phyloP scores from a whole-genome alignment of 2,329 filamentous ascomycete genomes.

The Lithohypha guttulata region DNA sequence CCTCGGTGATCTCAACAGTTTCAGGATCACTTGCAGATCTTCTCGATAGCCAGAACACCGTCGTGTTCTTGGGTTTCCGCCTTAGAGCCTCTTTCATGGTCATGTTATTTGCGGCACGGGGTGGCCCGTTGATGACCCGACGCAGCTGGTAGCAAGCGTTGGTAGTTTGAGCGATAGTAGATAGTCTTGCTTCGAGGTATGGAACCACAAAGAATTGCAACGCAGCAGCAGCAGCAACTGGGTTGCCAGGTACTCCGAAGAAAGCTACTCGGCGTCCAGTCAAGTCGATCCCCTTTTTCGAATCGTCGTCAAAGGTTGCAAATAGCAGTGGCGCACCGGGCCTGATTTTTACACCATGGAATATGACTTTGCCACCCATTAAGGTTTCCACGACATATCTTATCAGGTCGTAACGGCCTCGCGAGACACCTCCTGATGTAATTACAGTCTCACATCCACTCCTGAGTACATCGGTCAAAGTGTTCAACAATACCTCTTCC shows the following conservation, averaged over 20 bases:
- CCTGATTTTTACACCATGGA: constrained; percentile 24
- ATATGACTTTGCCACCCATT: constrained; percentile 20
- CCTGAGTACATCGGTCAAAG: constrained; percentile 6
- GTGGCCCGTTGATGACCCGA: too few relatives aligned
- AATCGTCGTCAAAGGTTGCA: constrained; percentile 15
- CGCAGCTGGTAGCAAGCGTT: too few relatives aligned
- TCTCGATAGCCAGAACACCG: constrained; percentile 9
- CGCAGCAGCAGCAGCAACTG: constrained; percentile 24
- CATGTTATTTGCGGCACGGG: too few relatives aligned
- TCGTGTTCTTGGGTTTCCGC: constrained; percentile 6
- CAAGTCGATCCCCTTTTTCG: background rate
- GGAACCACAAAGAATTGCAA: constrained; percentile 24
- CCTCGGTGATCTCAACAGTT: background rate
- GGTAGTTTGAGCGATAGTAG: too few relatives aligned
- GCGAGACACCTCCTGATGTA: constrained; percentile 24
- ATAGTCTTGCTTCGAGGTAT: too few relatives aligned
- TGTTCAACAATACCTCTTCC: constrained; percentile 10
- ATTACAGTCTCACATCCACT: constrained; percentile 22
- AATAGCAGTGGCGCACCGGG: constrained; percentile 26
- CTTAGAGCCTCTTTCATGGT: too few relatives aligned
- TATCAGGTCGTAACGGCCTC: constrained; percentile 24
- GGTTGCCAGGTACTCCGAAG: constrained; percentile 25
- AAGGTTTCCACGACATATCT: constrained; percentile 14
- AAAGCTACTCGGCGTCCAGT: constrained; percentile 16
- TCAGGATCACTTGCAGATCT: background rate